A percentile compares a stretch with the other conserved stretches of the same genome.
Evolutionary conservation across 495 filamentous ascomycete genomes (phyloP).

Genomic region (Penicillium bovifimosum): DNA sequence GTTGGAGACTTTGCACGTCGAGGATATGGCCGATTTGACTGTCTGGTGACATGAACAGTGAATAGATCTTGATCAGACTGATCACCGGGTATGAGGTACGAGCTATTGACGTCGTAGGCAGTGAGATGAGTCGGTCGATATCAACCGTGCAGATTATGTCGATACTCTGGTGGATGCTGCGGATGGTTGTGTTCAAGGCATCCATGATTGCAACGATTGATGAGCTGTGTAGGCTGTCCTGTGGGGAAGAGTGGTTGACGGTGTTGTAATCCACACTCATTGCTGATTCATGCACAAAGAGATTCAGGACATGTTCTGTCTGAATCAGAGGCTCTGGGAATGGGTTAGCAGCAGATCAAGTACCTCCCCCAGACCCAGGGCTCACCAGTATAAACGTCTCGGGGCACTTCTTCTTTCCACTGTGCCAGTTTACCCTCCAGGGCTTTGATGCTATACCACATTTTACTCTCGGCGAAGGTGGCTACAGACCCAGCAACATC

Average conservation of each 20-base stretch:
- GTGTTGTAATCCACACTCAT: conserved; percentile 61
- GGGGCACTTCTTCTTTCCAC: conserved; percentile 53
- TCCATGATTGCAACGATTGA: conserved; percentile 61
- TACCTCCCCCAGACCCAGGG: background rate
- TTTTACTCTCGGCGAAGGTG: conserved; percentile 67
- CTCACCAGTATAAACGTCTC: conserved; percentile 36
- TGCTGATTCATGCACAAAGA: conserved; percentile 86
- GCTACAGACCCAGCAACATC: conserved; percentile 63
- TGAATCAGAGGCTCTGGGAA: conserved; percentile 24
- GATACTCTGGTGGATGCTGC: conserved; percentile 67
- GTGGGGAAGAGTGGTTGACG: conserved; percentile 12
- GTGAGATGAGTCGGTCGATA: conserved; percentile 53
- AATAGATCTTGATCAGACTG: conserved; percentile 84
- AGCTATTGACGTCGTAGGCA: conserved; percentile 74
- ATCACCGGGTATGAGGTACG: conserved; percentile 77
- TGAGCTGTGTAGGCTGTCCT: conserved; percentile 29
- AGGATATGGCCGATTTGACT: conserved; percentile 73
- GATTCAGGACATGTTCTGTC: conserved; percentile 47
- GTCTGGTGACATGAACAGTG: conserved; percentile 61
- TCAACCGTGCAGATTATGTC: conserved; percentile 62
- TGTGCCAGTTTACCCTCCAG: conserved; percentile 72
- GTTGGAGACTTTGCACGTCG: conserved; percentile 63
- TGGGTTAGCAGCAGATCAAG: conserved; percentile 6
- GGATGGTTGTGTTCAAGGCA: conserved; percentile 66
- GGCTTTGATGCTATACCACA: conserved; percentile 65